Base-by-base conservation (phyloP, 2,329 filamentous ascomycete species). In the Verticillium isaacii region DNA sequence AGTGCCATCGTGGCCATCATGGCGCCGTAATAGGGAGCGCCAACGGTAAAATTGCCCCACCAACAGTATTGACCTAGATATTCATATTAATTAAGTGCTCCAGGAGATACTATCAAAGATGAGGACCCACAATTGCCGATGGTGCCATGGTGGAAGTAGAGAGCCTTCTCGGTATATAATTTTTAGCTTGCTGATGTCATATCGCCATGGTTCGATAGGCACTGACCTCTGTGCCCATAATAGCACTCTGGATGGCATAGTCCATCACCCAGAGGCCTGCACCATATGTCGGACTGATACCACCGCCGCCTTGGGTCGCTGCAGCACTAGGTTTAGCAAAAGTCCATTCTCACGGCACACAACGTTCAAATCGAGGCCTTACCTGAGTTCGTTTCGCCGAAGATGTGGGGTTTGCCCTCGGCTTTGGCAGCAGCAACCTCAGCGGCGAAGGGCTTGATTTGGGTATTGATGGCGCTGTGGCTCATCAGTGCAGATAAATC, bases 71-170 rank as follows among this genome's bases (percentile, higher is more conserved):
- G 74, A 62, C 72, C 72, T 74, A 29, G 5, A 29, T 5, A 15
- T 32, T 12, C 32, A 25, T 32, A 9, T 17, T n/a, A 52, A 9
- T 23, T 6, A 12, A 3, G 2, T 52, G 9, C 8, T 25, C 19
- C 39, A 23, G 45, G 9, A 52, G 9, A 39, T 1, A 19, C 17
- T 0, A n/a, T 9, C 1, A 8, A 1, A n/a, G 6, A 9, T 19
- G 54, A 64, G 50, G 66, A 70, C 68, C 73, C 70, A 71, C 81
- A 83, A 67, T 81, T 80, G 2, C 80, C 80, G 8, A 84, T 76
- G 0, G 82, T 84, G 14, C 81, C 77, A n/a, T 80, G 77, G 67
- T 84, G 82, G 72, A 82, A 84, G 64, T 82, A 83, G 0, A 68
- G 58, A 17, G 62, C 61, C 66, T 68, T 8, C 8, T 11, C 1